Evolutionary conservation across 768 basidiomycete genomes (phyloP), one percentile per base, ranked within the genome.

Genomic region (Kwoniella dendrophila): DNA sequence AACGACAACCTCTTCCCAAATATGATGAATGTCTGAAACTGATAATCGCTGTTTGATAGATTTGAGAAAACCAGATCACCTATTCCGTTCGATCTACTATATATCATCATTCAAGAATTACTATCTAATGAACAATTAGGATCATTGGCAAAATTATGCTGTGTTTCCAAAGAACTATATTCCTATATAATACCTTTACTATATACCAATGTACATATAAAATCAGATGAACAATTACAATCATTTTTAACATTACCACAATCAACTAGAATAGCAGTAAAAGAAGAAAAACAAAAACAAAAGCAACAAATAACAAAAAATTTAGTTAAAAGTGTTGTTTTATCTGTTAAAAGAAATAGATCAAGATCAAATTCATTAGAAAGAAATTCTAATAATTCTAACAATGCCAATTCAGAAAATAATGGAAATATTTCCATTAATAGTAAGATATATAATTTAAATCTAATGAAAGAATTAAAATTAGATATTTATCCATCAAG

Each of bases 401-500:
- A 26, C 11, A 62, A 62, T 38, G 18, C 36, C 36, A 38, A 38
- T 38, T 8, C 36, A 38, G 8, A 38, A 38, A 8, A 38, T 8
- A 18, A 38, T 38, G 8, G n/a, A 38, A 8, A 18, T 18, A 36
- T 36, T 8, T 36, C 16, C 16, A 5, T n/a, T 14, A 47, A 47
- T 20, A 24, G 30, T 18, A 61, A 61, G 22, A 18, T 54, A 24
- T 22, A 62, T 5, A 11, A 44, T 32, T 27, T 62, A 0, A 38
- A 29, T 14, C 16, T 62, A 1, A 30, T 49, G 14, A 5, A 40
- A n/a, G 20, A 22, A 0, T 29, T 62, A 22, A 56, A 22, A 41
- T 26, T 62, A 14, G 60, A 62, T 34, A 26, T 62, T 0, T 62
- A 62, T 22, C 60, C 60, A n/a, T 62, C 60, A 1, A 33, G 60